A percentile compares a stretch with the other conserved stretches of the same genome.
phyloP scores from a whole-genome alignment of 371 early-diverging fungal genomes.

The Mitosporidium daphniae region DNA sequence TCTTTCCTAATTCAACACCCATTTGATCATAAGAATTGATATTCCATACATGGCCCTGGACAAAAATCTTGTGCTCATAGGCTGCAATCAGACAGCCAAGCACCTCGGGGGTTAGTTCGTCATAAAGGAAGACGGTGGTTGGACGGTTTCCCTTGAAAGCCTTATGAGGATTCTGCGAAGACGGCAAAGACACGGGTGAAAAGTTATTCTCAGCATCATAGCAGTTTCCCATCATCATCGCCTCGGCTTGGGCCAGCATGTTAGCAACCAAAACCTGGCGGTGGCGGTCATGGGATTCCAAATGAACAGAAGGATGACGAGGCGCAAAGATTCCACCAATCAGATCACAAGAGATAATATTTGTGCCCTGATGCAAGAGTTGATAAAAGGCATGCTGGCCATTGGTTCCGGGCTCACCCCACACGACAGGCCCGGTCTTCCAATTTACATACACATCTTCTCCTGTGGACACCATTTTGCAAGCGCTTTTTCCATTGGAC shows the following conservation, averaged over 20 bases:
- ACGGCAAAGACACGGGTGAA: slow-evolving; percentile 12
- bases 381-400: slow-evolving; percentile 98
- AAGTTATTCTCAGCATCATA: slow-evolving; percentile 18
- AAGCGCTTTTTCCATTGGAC: slow-evolving; percentile 88
- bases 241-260: slow-evolving; percentile 93
- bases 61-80: slow-evolving; percentile 98
- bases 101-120: slow-evolving; percentile 53
- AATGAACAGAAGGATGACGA: slow-evolving; percentile 40
- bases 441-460: slow-evolving; percentile 17
- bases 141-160: slow-evolving; percentile 81
- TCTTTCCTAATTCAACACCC: slow-evolving; percentile 97
- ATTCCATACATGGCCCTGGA: slow-evolving; percentile 81
- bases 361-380: slow-evolving; percentile 91
- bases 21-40: slow-evolving; percentile 88
- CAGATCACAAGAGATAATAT: slow-evolving; percentile 73
- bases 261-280: slow-evolving; percentile 80
- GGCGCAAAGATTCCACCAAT: slow-evolving; percentile 51
- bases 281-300: slow-evolving; percentile 15
- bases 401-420: slow-evolving; percentile 97
- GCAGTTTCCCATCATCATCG: slow-evolving; percentile 68
- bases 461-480: no score
- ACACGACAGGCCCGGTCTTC: slow-evolving; percentile 77
- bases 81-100: slow-evolving; percentile 70
- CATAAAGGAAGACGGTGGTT: slow-evolving; percentile 67
- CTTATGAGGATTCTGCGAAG: slow-evolving; percentile 26